Evolutionary conservation across 106 monocot genomes (phyloP).

Genomic region (Dioscorea zingiberensis): DNA sequence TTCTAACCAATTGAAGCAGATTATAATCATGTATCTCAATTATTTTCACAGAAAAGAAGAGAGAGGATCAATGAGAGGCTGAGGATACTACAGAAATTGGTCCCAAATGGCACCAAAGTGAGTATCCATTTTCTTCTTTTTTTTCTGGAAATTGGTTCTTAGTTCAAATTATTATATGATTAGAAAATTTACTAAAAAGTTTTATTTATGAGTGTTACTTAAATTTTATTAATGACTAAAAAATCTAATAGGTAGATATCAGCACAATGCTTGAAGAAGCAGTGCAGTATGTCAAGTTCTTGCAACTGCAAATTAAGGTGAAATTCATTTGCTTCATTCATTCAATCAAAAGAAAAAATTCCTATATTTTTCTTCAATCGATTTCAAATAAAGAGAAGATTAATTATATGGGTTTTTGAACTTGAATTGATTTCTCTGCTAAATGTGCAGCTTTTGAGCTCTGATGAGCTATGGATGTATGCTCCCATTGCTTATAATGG

Average conservation of each 20-base stretch:
- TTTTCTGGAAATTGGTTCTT: neutral
- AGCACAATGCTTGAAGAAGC: constrained; percentile 97
- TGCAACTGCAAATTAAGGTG: constrained; percentile 88
- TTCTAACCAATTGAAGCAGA: neutral
- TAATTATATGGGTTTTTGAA: no score
- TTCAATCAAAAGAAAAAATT: neutral
- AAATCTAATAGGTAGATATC: constrained; percentile 56
- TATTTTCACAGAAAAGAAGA: constrained; percentile 66
- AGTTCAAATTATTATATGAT: no score
- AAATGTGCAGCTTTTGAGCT: constrained; percentile 67
- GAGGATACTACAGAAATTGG: constrained; percentile 58
- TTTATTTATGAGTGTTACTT: no score
- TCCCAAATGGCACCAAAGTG: constrained; percentile 89
- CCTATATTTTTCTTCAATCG: neutral
- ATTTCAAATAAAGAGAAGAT: neutral
- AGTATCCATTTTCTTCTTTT: neutral
- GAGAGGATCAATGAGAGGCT: constrained; percentile 87
- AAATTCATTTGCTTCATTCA: neutral
- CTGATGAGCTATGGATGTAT: constrained; percentile 85
- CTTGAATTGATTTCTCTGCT: neutral
- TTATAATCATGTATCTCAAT: neutral
- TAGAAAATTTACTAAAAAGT: no score
- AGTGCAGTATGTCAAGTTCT: constrained; percentile 81
- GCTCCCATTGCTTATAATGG: constrained; percentile 78
- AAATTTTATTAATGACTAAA: neutral